A percentile compares a stretch with the other conserved stretches of the same genome.
Conservation (phyloP, 495 filamentous ascomycete species). For the Cairneyella variabilis region DNA sequence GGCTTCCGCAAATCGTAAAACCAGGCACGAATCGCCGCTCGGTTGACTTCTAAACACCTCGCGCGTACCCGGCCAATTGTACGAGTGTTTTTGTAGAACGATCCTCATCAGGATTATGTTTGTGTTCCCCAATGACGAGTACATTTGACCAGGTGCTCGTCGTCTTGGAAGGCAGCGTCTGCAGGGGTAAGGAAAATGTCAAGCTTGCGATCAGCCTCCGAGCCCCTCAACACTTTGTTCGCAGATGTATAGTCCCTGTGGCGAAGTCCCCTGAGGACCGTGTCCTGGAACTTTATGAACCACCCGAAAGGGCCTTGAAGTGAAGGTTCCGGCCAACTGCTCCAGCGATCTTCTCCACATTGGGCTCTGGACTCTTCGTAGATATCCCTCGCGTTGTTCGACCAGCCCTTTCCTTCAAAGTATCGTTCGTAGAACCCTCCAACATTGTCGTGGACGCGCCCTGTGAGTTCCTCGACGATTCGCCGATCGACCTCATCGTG, state of each 20-base stretch:
- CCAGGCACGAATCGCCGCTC: neutral
- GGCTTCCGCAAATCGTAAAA: neutral
- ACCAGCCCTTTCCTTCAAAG: conserved; percentile 24
- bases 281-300: conserved; percentile 28
- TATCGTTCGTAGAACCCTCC: conserved; percentile 26
- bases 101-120: conserved; percentile 22
- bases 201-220: conserved; percentile 26
- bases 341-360: conserved; percentile 23
- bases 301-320: conserved; percentile 15
- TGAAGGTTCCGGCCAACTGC: conserved; percentile 21
- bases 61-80: neutral
- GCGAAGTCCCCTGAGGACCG: conserved; percentile 24
- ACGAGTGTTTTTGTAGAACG: neutral
- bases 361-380: conserved; percentile 23
- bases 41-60: neutral
- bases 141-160: conserved; percentile 23
- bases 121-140: conserved; percentile 28
- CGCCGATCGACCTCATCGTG: conserved; percentile 29
- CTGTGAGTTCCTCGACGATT: conserved; percentile 29
- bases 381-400: conserved; percentile 25
- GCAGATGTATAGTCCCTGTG: conserved; percentile 25
- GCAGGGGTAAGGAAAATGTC: conserved; percentile 24
- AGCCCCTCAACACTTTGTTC: conserved; percentile 27
- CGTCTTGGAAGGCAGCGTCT: conserved; percentile 17
- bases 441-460: conserved; percentile 26